Conservation (phyloP, 495 filamentous ascomycete genomes). For the Bryoglossum gracile region DNA sequence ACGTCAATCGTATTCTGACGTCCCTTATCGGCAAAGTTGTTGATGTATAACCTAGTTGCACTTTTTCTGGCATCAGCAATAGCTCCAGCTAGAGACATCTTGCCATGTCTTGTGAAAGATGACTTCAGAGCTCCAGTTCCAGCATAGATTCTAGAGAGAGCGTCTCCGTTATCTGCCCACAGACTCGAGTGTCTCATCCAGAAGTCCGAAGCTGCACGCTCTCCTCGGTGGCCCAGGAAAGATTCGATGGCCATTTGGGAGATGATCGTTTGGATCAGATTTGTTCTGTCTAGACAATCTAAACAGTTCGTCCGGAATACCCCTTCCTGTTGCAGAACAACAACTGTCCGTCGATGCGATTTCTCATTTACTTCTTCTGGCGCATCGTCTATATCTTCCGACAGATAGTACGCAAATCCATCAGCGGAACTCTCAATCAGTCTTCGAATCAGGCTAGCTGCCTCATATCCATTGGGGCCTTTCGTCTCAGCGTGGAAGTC, state of each 20-base stretch:
- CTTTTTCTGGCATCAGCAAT: conserved; percentile 92
- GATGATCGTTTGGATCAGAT: conserved; percentile 91
- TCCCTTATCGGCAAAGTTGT: conserved; percentile 92
- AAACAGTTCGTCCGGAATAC: conserved; percentile 94
- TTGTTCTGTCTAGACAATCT: conserved; percentile 93
- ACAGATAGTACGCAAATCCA: conserved; percentile 82
- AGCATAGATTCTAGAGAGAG: conserved; percentile 90
- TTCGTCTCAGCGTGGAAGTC: conserved; percentile 95
- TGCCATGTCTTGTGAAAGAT: conserved; percentile 91
- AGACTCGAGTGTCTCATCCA: conserved; percentile 84
- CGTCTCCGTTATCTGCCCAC: conserved; percentile 98
- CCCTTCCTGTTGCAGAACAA: conserved; percentile 84
- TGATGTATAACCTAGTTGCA: conserved; percentile 87
- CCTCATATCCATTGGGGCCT: conserved; percentile 79
- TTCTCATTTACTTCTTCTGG: conserved; percentile 27
- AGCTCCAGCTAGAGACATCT: conserved; percentile 93
- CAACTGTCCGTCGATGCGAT: conserved; percentile 44
- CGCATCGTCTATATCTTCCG: conserved; percentile 56
- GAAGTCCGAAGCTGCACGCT: conserved; percentile 65
- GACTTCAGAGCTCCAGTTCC: conserved; percentile 93
- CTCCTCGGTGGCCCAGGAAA: conserved; percentile 38
- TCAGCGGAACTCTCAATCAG: conserved; percentile 70
- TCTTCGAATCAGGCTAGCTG: conserved; percentile 67
- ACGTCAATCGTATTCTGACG: conserved; percentile 92
- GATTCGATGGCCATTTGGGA: conserved; percentile 80